phyloP scores from a whole-genome alignment of 371 early-diverging fungal genomes.

The Mortierella sp. region DNA sequence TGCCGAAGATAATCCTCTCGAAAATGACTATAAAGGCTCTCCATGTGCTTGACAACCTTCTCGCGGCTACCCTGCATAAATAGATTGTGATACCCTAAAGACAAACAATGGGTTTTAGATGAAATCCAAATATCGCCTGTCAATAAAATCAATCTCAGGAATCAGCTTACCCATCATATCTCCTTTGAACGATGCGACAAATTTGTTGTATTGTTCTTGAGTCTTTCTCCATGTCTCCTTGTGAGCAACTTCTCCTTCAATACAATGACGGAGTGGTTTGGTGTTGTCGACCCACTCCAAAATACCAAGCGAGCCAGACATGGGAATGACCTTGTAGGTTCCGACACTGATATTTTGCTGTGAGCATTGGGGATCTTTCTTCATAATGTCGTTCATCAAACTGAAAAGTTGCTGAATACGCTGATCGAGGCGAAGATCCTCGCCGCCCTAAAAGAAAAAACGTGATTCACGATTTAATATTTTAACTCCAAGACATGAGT shows the following conservation, averaged over 20 bases:
- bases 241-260: constrained; percentile 55
- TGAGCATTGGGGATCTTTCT: constrained; percentile 67
- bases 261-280: constrained; percentile 69
- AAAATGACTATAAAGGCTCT: constrained; percentile 47
- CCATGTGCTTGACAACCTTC: constrained; percentile 60
- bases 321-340: constrained; percentile 96
- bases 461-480: not conserved
- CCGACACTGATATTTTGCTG: constrained; percentile 72
- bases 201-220: constrained; percentile 56
- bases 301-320: constrained; percentile 93
- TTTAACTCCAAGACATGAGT: too few species aligned
- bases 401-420: constrained; percentile 81
- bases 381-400: constrained; percentile 80
- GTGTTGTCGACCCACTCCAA: constrained; percentile 98
- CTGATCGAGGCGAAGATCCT: constrained; percentile 85
- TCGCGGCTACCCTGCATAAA: constrained; percentile 62
- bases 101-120: not conserved
- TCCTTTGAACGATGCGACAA: constrained; percentile 59
- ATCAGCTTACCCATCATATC: constrained; percentile 60
- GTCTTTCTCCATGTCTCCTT: constrained; percentile 44
- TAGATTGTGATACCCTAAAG: constrained; percentile 65
- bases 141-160: not conserved
- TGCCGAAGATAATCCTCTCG: constrained; percentile 69
- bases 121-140: not conserved
- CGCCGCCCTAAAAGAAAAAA: constrained; percentile 72